Evolutionary conservation across 768 basidiomycete genomes (phyloP).

Genomic region (Cyclocybe aegerita): DNA sequence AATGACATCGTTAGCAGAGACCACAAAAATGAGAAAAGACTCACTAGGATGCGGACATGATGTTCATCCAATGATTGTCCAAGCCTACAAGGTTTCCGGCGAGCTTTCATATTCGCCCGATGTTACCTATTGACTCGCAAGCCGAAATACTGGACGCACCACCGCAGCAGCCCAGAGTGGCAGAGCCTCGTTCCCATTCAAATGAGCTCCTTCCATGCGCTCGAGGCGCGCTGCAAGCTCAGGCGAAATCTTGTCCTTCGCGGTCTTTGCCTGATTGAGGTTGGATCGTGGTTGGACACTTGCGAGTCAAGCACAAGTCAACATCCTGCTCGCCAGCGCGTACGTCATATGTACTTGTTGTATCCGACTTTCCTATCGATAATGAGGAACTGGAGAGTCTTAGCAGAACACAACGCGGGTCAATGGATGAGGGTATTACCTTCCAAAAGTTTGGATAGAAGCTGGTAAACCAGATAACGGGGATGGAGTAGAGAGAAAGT

Average conservation of each 20-base stretch:
- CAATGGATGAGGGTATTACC: conserved; percentile 14
- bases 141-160: conserved; percentile 13
- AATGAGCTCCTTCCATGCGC: conserved; percentile 38
- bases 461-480: conserved; percentile 30
- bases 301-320: too few species aligned
- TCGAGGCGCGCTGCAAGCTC: conserved; percentile 21
- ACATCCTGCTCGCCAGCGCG: too few species aligned
- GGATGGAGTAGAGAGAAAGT: conserved; percentile 37
- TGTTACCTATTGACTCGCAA: not conserved
- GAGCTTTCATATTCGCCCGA: conserved; percentile 16
- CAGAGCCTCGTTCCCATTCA: conserved; percentile 32
- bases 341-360: conserved; percentile 29
- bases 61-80: conserved; percentile 28
- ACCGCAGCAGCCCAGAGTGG: conserved; percentile 35
- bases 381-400: conserved; percentile 17
- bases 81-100: conserved; percentile 30
- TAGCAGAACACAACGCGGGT: not conserved
- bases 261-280: conserved; percentile 10
- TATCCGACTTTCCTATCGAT: conserved; percentile 29
- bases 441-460: conserved; percentile 32
- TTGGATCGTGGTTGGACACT: conserved; percentile 26
- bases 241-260: conserved; percentile 24
- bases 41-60: conserved; percentile 29
- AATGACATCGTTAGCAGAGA: not conserved
- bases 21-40: conserved; percentile 2